Conservation (phyloP, 805 yeast genomes). For the Cyberlindnera mississippiensis region DNA sequence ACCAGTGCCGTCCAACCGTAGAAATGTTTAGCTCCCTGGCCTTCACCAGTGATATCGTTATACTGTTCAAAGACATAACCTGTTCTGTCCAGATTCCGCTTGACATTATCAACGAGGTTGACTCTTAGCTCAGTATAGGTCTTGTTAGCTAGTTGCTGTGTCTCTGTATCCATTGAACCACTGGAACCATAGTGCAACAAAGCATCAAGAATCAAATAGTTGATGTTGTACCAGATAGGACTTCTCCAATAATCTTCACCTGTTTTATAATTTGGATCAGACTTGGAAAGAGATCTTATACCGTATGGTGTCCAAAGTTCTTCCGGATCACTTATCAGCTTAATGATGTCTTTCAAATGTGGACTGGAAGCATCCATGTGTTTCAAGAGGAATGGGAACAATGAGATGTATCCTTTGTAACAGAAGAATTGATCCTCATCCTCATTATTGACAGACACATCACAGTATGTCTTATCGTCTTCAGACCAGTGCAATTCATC, state of each 20-base stretch:
- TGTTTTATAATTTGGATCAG: constrained; percentile 60
- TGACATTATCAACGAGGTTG: constrained; percentile 67
- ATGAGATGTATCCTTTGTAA: constrained; percentile 81
- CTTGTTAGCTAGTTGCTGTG: constrained; percentile 34
- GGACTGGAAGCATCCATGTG: constrained; percentile 48
- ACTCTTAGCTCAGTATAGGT: constrained; percentile 57
- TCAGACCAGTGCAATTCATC: constrained; percentile 80
- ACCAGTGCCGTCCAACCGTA: constrained; percentile 92
- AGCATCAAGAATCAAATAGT: constrained; percentile 74
- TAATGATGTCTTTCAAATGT: constrained; percentile 49
- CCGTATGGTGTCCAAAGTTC: constrained; percentile 79
- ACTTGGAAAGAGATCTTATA: constrained; percentile 70
- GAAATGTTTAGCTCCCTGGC: constrained; percentile 83
- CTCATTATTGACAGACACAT: constrained; percentile 68
- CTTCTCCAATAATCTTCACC: constrained; percentile 97
- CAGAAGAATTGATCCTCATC: constrained; percentile 76
- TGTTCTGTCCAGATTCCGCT: constrained; percentile 62
- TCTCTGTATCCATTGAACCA: constrained; percentile 25
- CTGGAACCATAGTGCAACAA: constrained; percentile 50
- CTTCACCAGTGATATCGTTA: constrained; percentile 68
- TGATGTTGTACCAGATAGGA: constrained; percentile 88
- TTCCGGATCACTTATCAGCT: constrained; percentile 60
- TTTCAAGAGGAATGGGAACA: constrained; percentile 79
- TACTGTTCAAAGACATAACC: constrained; percentile 93
- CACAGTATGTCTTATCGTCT: constrained; percentile 68